These are phyloP conservation scores for Obba rivulosa DNA, from an alignment of 768 basidiomycete species.

Conservation along the genomic window DNA sequence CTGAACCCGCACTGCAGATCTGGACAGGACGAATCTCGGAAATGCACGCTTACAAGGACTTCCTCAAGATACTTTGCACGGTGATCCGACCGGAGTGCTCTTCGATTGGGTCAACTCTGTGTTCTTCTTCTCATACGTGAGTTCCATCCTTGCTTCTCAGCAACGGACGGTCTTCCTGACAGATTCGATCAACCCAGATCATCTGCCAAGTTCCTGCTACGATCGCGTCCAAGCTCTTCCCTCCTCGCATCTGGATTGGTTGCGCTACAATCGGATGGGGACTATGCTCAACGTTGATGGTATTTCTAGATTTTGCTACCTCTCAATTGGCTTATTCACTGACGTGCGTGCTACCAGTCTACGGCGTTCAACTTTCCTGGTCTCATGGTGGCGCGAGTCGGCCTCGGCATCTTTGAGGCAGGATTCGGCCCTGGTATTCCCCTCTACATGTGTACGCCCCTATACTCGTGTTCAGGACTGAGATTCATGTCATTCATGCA, in stretches of 20 bases:
- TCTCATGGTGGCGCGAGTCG: conserved; percentile 51
- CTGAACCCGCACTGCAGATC: conserved; percentile 24
- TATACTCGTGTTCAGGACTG: neutral
- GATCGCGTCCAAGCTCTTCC: conserved; percentile 59
- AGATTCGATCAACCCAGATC: conserved; percentile 39
- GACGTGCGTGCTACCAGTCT: conserved; percentile 35
- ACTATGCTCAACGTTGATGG: conserved; percentile 67
- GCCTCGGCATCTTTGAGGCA: conserved; percentile 74
- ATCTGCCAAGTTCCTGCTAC: conserved; percentile 65
- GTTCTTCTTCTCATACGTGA: conserved; percentile 77
- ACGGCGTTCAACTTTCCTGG: conserved; percentile 56
- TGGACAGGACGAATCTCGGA: conserved; percentile 76
- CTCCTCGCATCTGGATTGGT: conserved; percentile 65
- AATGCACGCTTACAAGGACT: conserved; percentile 76
- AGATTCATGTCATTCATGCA: neutral
- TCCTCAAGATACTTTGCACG: conserved; percentile 54
- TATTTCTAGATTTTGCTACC: conserved; percentile 16
- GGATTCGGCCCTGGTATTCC: conserved; percentile 76
- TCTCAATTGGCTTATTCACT: neutral
- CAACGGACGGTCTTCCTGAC: neutral
- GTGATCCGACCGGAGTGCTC: conserved; percentile 61
- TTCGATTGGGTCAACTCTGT: conserved; percentile 76
- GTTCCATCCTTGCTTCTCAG: conserved; percentile 14
- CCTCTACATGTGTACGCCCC: conserved; percentile 63
- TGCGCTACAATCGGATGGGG: conserved; percentile 69